Base-by-base conservation (phyloP, 2,329 filamentous ascomycete species). In the Zopfia rhizophila region DNA sequence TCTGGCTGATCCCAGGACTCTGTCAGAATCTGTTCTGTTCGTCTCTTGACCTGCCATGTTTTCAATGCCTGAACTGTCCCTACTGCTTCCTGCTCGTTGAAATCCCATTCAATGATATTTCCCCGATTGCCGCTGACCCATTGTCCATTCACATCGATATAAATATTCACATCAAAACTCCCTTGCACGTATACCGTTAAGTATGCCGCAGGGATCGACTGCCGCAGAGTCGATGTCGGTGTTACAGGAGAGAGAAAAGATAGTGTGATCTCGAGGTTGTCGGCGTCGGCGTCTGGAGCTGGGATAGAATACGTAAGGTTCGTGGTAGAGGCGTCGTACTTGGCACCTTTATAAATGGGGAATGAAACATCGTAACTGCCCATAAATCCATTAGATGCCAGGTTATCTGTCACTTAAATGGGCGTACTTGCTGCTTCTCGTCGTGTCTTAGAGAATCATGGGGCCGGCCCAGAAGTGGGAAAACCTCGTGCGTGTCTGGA, bases 141-240 rank as follows among this genome's bases (percentile, higher is more conserved):
- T 64, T 91, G 85, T 23, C 76, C 75, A 45, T 78, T 78, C 23
- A 77, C 62, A 41, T 78, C 76, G 29, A 79, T 61, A 55, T 79
- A 80, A 7, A 80, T 57, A 47, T 75, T 67, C 22, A 80, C 56
- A 48, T 79, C 67, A 38, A 86, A 82, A 52, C 77, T 78, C 4
- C 89, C 90, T 49, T 85, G 79, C 10, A 89, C 88, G 60, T 85
- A 73, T 28, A 93, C 78, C 5, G 83, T 88, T 51, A 95, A 65
- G 66, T 95, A 95, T 18, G 87, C 86, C 8, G 90, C 90, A n/a
- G 91, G 91, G 22, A 94, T 82, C 12, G 88, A 86, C 75, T 93
- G 89, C 53, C 89, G 82, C 60, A 92, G 76, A 32, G 89, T 92
- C 44, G 89, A 92, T 1, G 87, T 89, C 1, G 89, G 89, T 0